Base-by-base conservation (phyloP, 495 filamentous ascomycete species). In the Neurospora sublineolata region DNA sequence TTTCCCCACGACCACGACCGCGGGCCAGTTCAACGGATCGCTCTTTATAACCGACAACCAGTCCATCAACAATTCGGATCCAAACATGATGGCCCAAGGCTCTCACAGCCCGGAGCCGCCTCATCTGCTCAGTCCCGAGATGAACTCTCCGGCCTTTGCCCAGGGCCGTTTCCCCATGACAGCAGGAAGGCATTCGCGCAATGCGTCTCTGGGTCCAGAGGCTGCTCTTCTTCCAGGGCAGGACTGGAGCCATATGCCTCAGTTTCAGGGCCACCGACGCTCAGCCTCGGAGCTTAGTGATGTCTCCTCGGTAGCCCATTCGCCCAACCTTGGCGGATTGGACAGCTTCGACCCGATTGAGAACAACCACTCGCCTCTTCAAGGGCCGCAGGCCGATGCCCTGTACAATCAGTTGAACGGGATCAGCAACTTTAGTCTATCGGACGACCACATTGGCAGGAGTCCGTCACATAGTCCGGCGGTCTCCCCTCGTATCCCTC, bases 241-340 rank as follows among this genome's bases (percentile, higher is more conserved):
- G 71, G 91, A 93, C 69, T 94, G 92, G 92, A 86, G 83, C 41
- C 88, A 93, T 18, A 60, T 70, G 70, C 82, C 82, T 58, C 88
- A 90, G 75, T 97, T 96, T 76, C 88, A 91, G 70, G 82, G 83
- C 7, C 94, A 97, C 79, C 88, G 94, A 70, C 87, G 93, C 77
- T 88, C 91, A 41, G 92, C 94, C 1, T 97, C 94, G 8, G 95
- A 97, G 78, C 92, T 91, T 75, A 97, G 94, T 6, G 95, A 97
- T 75, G 84, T 84, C 14, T 94, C 92, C 18, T 96, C 93, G 23
- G 91, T 88, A 1, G 87, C 89, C 10, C 89, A 89, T 38, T 97
- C 94, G 23, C 95, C 95, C 64, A 92, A 89, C 76, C 77, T 97
- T 68, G 86, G 86, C 36, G 92, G 92, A 77, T 86, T 90, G 69